Evolutionary conservation across 2,329 filamentous ascomycete species (phyloP).

Genomic region (Aspergillus ochraceoroseus): DNA sequence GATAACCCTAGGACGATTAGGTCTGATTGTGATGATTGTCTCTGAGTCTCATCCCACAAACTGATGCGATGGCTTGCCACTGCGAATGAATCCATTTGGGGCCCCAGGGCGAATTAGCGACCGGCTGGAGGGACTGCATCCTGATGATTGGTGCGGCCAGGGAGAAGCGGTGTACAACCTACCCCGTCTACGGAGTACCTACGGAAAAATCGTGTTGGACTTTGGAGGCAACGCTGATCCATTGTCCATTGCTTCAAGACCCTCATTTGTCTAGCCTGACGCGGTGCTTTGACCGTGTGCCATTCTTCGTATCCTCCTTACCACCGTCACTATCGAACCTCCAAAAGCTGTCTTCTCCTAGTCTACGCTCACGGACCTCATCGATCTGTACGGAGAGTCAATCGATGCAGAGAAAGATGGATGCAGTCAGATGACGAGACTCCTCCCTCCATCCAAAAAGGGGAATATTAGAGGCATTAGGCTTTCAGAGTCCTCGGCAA

Average conservation of each 20-base stretch:
- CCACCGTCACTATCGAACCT: too few species aligned
- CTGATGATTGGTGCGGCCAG: slow-evolving; percentile 21
- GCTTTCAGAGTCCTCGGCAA: too few species aligned
- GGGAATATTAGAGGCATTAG: not conserved
- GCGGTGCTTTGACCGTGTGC: too few species aligned
- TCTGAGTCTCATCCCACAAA: slow-evolving; percentile 17
- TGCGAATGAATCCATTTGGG: slow-evolving; percentile 6
- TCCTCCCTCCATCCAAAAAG: not conserved
- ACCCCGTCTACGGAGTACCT: not conserved
- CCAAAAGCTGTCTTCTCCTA: too few species aligned
- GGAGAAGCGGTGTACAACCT: slow-evolving; percentile 26
- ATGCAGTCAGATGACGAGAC: slow-evolving; percentile 1
- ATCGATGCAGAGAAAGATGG: not conserved
- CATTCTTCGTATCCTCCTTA: not conserved
- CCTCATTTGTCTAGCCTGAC: not conserved
- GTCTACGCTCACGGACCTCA: not conserved
- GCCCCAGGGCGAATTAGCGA: slow-evolving; percentile 6
- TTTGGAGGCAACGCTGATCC: slow-evolving; percentile 12
- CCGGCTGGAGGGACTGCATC: slow-evolving; percentile 4
- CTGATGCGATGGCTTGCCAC: slow-evolving; percentile 16
- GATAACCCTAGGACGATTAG: slow-evolving; percentile 1
- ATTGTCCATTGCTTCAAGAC: slow-evolving; percentile 10
- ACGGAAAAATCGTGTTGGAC: not conserved
- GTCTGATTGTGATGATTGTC: slow-evolving; percentile 4
- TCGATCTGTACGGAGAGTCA: not conserved